phyloP scores from a whole-genome alignment of 2,329 filamentous ascomycete genomes.

The Diatrype stigma region DNA sequence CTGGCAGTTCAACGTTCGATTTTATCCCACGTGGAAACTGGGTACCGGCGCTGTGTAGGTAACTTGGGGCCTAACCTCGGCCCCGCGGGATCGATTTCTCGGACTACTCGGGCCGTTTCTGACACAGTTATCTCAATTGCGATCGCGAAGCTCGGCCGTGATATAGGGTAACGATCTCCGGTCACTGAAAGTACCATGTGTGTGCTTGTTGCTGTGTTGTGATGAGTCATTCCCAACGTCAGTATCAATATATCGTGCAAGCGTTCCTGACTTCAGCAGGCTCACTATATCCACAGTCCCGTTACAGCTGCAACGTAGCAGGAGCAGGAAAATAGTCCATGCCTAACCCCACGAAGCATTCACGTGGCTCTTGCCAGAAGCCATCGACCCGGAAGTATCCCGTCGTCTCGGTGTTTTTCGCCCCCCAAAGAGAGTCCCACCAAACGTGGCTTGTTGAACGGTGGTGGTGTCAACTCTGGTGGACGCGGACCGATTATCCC shows the following conservation, averaged over 20 bases:
- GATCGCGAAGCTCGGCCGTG: neutral
- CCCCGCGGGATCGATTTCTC: neutral
- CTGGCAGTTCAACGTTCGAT: neutral
- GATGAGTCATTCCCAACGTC: neutral
- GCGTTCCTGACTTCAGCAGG: neutral
- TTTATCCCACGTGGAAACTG: neutral
- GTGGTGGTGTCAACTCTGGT: too few relatives aligned
- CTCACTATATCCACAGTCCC: neutral
- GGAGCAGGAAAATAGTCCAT: too few relatives aligned
- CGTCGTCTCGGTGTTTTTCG: too few relatives aligned
- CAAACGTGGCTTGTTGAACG: too few relatives aligned
- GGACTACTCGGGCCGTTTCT: neutral
- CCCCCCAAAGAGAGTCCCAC: too few relatives aligned
- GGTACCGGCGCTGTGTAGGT: neutral
- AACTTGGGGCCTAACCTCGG: neutral
- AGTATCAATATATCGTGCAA: neutral
- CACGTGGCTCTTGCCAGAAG: too few relatives aligned
- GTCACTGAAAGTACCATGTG: neutral
- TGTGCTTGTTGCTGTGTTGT: neutral
- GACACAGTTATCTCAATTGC: too few relatives aligned
- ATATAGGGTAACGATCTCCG: neutral
- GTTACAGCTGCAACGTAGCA: neutral
- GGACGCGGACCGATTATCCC: too few relatives aligned
- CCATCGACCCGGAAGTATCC: too few relatives aligned
- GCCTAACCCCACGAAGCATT: too few relatives aligned